Conservation (phyloP, 768 basidiomycete species). For the Naganishia onofrii region DNA sequence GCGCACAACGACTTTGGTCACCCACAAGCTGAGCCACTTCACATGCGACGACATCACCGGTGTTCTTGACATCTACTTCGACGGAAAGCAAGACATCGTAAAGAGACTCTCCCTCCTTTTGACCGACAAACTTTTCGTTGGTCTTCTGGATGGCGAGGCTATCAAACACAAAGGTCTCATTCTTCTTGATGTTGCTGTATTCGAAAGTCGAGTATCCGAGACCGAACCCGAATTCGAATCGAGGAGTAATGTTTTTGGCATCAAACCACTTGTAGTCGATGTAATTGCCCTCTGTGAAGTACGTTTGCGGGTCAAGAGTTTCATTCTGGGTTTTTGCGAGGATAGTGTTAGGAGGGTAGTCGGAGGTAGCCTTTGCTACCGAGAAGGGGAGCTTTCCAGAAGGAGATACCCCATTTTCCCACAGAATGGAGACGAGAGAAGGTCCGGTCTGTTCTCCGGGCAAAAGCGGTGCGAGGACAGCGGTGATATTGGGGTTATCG, state of each 20-base stretch:
- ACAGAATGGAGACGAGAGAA: constrained; percentile 47
- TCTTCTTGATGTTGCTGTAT: constrained; percentile 39
- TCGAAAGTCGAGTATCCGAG: constrained; percentile 49
- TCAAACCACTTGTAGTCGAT: constrained; percentile 53
- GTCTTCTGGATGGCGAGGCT: constrained; percentile 48
- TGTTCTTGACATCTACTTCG: constrained; percentile 50
- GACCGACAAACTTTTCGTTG: constrained; percentile 47
- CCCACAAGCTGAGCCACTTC: constrained; percentile 53
- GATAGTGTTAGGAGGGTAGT: constrained; percentile 49
- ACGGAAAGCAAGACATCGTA: constrained; percentile 48
- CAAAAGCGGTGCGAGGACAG: constrained; percentile 46
- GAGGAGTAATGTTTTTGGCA: constrained; percentile 44
- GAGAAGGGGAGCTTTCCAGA: constrained; percentile 50
- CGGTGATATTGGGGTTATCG: constrained; percentile 50
- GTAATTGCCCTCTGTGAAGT: constrained; percentile 48
- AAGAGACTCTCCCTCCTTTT: constrained; percentile 35
- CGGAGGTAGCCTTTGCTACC: constrained; percentile 41
- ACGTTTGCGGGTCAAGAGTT: constrained; percentile 37
- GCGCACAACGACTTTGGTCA: constrained; percentile 4
- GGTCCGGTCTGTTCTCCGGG: constrained; percentile 38
- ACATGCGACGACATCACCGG: constrained; percentile 46
- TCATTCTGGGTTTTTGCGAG: constrained; percentile 22
- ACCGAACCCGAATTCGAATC: constrained; percentile 52
- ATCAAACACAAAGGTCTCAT: constrained; percentile 35
- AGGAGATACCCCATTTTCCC: constrained; percentile 47